These are phyloP conservation scores for Fulvia fulva DNA, from an alignment of 2,329 filamentous ascomycete genomes.

Conservation along the genomic window DNA sequence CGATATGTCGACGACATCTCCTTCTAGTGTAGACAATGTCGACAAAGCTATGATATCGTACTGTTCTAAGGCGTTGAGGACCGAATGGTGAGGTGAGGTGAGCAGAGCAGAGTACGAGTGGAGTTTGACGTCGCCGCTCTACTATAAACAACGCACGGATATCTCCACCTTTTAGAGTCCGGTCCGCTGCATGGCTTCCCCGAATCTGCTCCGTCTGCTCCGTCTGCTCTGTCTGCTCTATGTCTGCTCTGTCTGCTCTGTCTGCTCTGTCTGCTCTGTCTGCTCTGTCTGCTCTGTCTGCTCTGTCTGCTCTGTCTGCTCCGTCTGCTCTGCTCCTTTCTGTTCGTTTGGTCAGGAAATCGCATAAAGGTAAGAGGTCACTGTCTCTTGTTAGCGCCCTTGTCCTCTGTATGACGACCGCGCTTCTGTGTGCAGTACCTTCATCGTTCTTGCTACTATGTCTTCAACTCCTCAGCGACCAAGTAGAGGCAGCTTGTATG, in stretches of 20 bases:
- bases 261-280: not conserved
- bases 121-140: not conserved
- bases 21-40: not conserved
- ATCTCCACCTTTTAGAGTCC: not conserved
- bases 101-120: not conserved
- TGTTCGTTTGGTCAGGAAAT: too few relatives aligned
- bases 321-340: too few relatives aligned
- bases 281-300: too few relatives aligned
- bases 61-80: not conserved
- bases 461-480: not conserved
- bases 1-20: constrained; percentile 1
- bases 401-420: too few relatives aligned
- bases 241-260: not conserved
- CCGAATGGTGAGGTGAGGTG: too few relatives aligned
- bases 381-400: too few relatives aligned
- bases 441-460: not conserved
- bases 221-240: not conserved
- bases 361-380: too few relatives aligned
- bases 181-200: not conserved
- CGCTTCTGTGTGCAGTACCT: not conserved
- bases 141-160: not conserved
- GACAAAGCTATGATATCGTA: not conserved
- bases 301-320: not conserved
- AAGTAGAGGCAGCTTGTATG: not conserved
- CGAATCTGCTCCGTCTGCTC: not conserved